phyloP scores from a whole-genome alignment of 257 asterid species.

The Primulina eburnea region DNA sequence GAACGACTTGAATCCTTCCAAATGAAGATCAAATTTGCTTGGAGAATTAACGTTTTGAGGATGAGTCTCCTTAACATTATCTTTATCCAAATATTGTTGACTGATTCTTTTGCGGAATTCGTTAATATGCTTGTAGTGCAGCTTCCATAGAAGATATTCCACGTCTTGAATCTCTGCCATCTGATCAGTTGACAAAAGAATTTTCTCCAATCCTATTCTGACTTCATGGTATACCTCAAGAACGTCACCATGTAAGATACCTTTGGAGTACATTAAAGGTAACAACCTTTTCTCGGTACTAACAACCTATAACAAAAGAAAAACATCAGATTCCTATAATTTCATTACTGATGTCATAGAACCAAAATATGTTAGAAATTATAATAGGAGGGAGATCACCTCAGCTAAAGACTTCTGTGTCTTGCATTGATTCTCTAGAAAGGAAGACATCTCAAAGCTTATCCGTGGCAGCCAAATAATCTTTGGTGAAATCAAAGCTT shows the following conservation, averaged over 20 bases:
- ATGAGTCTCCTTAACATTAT: conserved; percentile 26
- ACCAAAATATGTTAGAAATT: background rate
- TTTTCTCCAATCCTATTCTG: conserved; percentile 52
- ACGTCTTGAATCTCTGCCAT: conserved; percentile 60
- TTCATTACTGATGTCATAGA: background rate
- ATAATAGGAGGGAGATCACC: conserved; percentile 38
- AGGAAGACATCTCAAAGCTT: conserved; percentile 26
- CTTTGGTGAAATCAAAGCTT: conserved; percentile 8
- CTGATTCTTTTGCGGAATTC: conserved; percentile 69
- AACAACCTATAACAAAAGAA: conserved; percentile 39
- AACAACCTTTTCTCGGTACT: conserved; percentile 57
- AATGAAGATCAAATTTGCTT: conserved; percentile 32
- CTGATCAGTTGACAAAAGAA: conserved; percentile 47
- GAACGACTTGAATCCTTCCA: conserved; percentile 60
- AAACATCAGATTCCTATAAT: conserved; percentile 19
- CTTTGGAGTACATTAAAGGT: conserved; percentile 55
- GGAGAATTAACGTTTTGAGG: conserved; percentile 31
- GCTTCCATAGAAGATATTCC: conserved; percentile 80
- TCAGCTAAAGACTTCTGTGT: conserved; percentile 41
- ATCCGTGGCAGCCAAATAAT: conserved; percentile 24
- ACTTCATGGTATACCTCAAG: conserved; percentile 53
- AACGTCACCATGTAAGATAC: conserved; percentile 49
- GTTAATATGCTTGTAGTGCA: conserved; percentile 79
- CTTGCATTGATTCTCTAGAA: conserved; percentile 33
- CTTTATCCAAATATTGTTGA: conserved; percentile 34